Evolutionary conservation across 108 stramenopile genomes (phyloP).

Genomic region (Nitzschia palea): DNA sequence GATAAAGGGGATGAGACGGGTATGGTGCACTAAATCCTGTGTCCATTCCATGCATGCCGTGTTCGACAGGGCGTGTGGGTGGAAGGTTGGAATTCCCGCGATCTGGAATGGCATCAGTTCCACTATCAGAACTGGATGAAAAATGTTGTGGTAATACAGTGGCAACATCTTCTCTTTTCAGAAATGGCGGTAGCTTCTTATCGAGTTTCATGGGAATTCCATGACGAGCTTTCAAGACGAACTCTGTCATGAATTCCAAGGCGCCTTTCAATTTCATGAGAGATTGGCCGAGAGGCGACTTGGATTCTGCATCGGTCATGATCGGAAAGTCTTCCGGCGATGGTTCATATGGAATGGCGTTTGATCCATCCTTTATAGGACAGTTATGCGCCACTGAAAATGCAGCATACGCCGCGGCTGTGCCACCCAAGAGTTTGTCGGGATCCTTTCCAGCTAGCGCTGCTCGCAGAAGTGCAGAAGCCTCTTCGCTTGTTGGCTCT

Average conservation of each 20-base stretch:
- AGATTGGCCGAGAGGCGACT: slow-evolving; percentile 38
- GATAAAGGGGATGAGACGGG: no score
- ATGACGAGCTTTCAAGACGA: slow-evolving; percentile 25
- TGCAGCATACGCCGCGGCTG: slow-evolving; percentile 37
- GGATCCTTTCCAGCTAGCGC: slow-evolving; percentile 5
- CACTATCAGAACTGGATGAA: no score
- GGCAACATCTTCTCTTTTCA: neutral
- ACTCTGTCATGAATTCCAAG: slow-evolving; percentile 36
- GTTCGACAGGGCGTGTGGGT: no score
- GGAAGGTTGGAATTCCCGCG: no score
- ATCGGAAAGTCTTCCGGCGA: slow-evolving; percentile 30
- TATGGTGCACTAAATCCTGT: no score
- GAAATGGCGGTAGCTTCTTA: neutral
- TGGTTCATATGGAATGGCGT: slow-evolving; percentile 20
- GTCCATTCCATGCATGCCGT: no score
- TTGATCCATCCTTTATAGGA: slow-evolving; percentile 9
- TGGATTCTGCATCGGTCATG: slow-evolving; percentile 48
- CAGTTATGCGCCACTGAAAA: slow-evolving; percentile 31
- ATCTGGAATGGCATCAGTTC: no score
- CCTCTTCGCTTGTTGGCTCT: neutral
- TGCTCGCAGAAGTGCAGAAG: neutral
- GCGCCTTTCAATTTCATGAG: slow-evolving; percentile 43
- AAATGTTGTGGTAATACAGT: neutral
- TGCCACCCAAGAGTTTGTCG: slow-evolving; percentile 33
- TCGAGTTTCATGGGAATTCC: slow-evolving; percentile 1